These are phyloP conservation scores for Rozella allomycis DNA, from an alignment of 371 early-diverging fungal genomes.

Conservation along the genomic window DNA sequence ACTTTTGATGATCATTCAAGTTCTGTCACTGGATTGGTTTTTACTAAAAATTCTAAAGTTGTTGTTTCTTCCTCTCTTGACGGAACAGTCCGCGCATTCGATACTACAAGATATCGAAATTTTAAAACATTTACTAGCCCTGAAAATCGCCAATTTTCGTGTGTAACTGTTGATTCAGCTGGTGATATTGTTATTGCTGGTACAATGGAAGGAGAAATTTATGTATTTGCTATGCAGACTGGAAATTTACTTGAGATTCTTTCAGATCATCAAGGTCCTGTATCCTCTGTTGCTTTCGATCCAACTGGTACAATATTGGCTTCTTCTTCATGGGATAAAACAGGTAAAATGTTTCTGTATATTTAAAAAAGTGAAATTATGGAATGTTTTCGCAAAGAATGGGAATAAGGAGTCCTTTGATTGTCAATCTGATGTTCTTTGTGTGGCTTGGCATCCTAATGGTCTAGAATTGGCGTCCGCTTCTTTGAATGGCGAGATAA, in stretches of 20 bases:
- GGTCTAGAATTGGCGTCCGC: slow-evolving; percentile 62
- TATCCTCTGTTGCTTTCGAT: slow-evolving; percentile 57
- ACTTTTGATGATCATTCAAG: slow-evolving; percentile 84
- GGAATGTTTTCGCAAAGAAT: slow-evolving; percentile 80
- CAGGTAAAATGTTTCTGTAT: too few relatives aligned
- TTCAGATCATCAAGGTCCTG: slow-evolving; percentile 79
- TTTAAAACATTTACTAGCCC: slow-evolving; percentile 91
- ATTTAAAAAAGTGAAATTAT: slow-evolving; percentile 70
- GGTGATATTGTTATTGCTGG: slow-evolving; percentile 93
- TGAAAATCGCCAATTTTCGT: slow-evolving; percentile 80
- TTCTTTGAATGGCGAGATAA: slow-evolving; percentile 75
- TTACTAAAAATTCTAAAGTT: slow-evolving; percentile 53
- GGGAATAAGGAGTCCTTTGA: slow-evolving; percentile 44
- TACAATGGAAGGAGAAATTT: slow-evolving; percentile 80
- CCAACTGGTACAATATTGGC: slow-evolving; percentile 20
- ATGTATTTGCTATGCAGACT: slow-evolving; percentile 90
- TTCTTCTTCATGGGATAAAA: slow-evolving; percentile 84
- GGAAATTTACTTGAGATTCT: slow-evolving; percentile 84
- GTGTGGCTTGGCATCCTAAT: slow-evolving; percentile 72
- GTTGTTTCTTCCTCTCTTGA: slow-evolving; percentile 83
- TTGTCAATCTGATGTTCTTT: slow-evolving; percentile 60
- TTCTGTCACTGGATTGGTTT: slow-evolving; percentile 58
- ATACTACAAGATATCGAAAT: slow-evolving; percentile 85
- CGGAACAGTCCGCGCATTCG: slow-evolving; percentile 93
- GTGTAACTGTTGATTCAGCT: slow-evolving; percentile 76